A percentile compares a stretch with the other conserved stretches of the same genome.
These are phyloP conservation scores for Fraxinus xanthoxyloides DNA, from an alignment of 305 asterid species.

Conservation along the genomic window DNA sequence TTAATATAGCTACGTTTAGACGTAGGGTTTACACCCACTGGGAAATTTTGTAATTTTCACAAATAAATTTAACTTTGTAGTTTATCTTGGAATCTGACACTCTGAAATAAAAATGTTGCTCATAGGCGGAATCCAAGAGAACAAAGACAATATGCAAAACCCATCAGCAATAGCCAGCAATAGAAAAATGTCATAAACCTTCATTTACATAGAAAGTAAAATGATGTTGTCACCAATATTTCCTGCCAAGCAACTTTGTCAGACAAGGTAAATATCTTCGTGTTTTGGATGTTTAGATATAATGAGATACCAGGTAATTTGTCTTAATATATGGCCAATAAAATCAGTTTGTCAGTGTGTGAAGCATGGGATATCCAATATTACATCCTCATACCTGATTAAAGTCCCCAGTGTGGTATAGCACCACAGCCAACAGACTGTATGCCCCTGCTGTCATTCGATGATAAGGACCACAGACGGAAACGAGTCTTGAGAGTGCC, in stretches of 20 bases:
- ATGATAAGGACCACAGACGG: slow-evolving; percentile 94
- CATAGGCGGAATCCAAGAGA: not conserved
- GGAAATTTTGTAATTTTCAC: not conserved
- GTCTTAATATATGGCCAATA: not conserved
- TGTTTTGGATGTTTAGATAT: not conserved
- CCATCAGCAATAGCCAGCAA: not conserved
- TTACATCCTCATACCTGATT: slow-evolving; percentile 63
- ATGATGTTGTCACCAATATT: not conserved
- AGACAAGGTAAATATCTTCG: slow-evolving; percentile 1
- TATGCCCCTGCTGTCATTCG: slow-evolving; percentile 96
- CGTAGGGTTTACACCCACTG: not conserved
- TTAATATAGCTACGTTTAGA: not conserved
- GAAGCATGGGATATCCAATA: slow-evolving; percentile 17
- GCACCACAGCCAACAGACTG: slow-evolving; percentile 91
- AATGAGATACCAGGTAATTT: not conserved
- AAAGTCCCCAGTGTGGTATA: slow-evolving; percentile 91
- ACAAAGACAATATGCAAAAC: not conserved
- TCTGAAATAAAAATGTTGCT: not conserved
- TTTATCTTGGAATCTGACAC: not conserved
- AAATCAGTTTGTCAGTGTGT: not conserved
- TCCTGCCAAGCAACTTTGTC: slow-evolving; percentile 3
- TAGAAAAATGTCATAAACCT: slow-evolving; percentile 1
- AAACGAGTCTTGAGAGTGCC: slow-evolving; percentile 79
- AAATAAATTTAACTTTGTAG: not conserved
- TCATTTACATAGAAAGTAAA: not conserved